These are phyloP conservation scores for Tritrichomonas foetus DNA, from an alignment of 208 protist species.

Conservation along the genomic window DNA sequence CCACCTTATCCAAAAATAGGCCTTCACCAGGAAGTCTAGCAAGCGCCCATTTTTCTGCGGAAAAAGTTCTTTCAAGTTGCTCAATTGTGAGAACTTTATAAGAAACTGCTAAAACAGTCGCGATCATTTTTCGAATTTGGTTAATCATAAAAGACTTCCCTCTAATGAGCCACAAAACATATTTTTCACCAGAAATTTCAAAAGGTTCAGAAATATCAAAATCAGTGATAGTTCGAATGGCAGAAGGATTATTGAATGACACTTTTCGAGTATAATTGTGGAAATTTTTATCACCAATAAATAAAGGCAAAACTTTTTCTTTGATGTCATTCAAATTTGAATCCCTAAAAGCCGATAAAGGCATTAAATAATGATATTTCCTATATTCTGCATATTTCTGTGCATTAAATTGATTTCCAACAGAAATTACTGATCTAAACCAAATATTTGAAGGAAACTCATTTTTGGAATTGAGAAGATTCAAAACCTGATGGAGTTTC, in stretches of 20 bases:
- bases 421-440: background rate
- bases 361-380: background rate
- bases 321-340: background rate
- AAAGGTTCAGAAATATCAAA: background rate
- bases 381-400: background rate
- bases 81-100: background rate
- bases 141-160: background rate
- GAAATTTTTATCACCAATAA: background rate
- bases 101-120: background rate
- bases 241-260: background rate
- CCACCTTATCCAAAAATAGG: background rate
- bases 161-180: background rate
- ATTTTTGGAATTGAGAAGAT: background rate
- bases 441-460: background rate
- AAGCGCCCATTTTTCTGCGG: background rate
- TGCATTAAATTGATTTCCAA: background rate
- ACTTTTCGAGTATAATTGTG: background rate
- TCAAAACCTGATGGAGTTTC: background rate
- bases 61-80: background rate
- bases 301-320: background rate
- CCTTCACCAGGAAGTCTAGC: background rate
- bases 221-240: background rate
- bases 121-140: constrained; percentile 18
- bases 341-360: background rate
- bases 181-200: background rate